These are phyloP conservation scores for Wickerhamomyces mucosus DNA, from an alignment of 805 yeast species.

Conservation along the genomic window DNA sequence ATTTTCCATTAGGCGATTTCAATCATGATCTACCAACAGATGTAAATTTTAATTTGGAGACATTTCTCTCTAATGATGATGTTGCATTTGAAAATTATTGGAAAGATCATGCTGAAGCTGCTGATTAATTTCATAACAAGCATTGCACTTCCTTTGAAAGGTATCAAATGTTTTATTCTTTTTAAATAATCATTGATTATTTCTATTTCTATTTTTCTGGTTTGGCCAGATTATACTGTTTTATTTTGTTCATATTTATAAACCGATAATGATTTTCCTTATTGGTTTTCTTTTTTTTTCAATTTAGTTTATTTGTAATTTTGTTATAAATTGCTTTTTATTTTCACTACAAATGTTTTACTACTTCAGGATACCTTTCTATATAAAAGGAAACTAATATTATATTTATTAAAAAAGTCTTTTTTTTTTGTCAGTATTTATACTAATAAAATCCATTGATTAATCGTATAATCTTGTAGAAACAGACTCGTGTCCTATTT, in stretches of 20 bases:
- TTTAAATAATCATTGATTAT: neutral
- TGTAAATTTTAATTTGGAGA: slow-evolving; percentile 34
- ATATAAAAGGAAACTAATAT: too few species aligned
- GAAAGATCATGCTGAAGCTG: slow-evolving; percentile 34
- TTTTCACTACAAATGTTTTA: too few species aligned
- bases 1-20: slow-evolving; percentile 24
- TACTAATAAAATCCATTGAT: neutral
- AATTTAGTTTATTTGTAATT: too few species aligned
- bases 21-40: slow-evolving; percentile 24
- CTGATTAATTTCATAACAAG: too few species aligned
- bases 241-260: neutral
- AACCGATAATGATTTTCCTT: neutral
- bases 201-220: slow-evolving; percentile 1
- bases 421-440: too few species aligned
- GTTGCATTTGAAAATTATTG: slow-evolving; percentile 29
- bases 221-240: neutral
- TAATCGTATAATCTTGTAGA: neutral
- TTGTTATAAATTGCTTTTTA: too few species aligned
- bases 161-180: neutral
- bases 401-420: too few species aligned
- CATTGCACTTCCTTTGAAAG: slow-evolving; percentile 2
- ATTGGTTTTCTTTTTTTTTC: slow-evolving; percentile 1
- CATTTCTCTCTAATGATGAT: slow-evolving; percentile 32
- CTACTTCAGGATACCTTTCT: too few species aligned
- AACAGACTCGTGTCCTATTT: neutral